Evolutionary conservation across 805 yeast genomes (phyloP), one percentile per base, ranked within the genome.

Genomic region (Grigorovia transvaalensis): DNA sequence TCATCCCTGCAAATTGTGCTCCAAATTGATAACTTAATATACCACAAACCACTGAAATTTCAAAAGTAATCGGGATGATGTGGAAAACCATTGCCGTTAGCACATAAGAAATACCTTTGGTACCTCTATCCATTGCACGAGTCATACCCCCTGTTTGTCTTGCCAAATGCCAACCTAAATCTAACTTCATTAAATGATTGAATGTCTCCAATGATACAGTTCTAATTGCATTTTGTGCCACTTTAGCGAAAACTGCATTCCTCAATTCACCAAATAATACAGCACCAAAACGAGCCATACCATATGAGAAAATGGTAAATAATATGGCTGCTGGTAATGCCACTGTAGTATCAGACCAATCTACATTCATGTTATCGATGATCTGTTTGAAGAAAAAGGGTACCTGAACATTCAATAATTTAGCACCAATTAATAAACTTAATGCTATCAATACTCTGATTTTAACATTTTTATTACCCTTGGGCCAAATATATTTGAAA

Each of bases 31-130:
- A 91, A 15, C 96, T 88, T 58, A 93, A 73, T 45, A 93, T 85
- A 52, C 97, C 96, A 65, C 96, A 87, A 12, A 93, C 99, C 51
- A 93, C 84, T 2, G 86, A 77, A 50, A 93, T 93, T 66, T 93
- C 99, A 64, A 93, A 85, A 2, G 95, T 77, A 44, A 91, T 85
- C 9, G 99, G 99, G 38, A 91, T 73, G 41, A 93, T 90, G 66
- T 93, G 98, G 73, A 93, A 91, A n/a, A 93, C 96, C 96, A 91
- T 87, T 2, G 98, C 96, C 41, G 87, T 81, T 47, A 93, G 72
- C 5, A 93, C 97, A 60, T 86, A 90, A 12, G 95, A 84, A 50
- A 93, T 91, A 72, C 99, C 99, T 61, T 93, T 91, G 1, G 98
- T 91, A 67, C 99, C 99, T 57, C 99, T 75, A 62, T 93, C 99